A percentile compares a stretch with the other conserved stretches of the same genome.
phyloP scores from a whole-genome alignment of 495 filamentous ascomycete species.

The Gamarada debralockiae region DNA sequence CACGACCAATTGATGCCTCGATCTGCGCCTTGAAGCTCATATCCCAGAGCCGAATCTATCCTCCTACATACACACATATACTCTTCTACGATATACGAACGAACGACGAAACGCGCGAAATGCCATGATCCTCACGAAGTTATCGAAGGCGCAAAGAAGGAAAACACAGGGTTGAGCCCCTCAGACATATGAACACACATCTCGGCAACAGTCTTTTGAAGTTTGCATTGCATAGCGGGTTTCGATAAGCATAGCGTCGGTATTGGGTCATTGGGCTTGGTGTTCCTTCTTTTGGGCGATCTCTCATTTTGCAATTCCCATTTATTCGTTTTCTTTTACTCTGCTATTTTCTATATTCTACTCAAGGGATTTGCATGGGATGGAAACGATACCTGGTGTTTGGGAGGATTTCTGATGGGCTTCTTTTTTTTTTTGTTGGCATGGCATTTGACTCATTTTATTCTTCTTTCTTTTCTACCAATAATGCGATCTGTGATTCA shows the following conservation, averaged over 20 bases:
- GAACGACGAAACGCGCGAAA: constrained; percentile 19
- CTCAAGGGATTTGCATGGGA: constrained; percentile 19
- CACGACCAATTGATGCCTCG: constrained; percentile 42
- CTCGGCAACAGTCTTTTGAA: constrained; percentile 8
- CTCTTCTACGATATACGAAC: constrained; percentile 10
- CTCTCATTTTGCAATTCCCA: neutral
- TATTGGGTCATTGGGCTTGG: constrained; percentile 22
- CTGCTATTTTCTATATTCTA: constrained; percentile 5
- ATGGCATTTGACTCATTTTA: neutral
- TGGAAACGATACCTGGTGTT: constrained; percentile 27
- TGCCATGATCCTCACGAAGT: constrained; percentile 27
- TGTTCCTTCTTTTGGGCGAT: constrained; percentile 11
- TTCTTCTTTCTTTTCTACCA: constrained; percentile 1
- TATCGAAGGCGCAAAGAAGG: constrained; percentile 28
- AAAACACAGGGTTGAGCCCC: constrained; percentile 17
- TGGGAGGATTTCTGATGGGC: constrained; percentile 11
- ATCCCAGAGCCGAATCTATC: neutral
- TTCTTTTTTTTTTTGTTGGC: constrained; percentile 4
- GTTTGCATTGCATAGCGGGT: constrained; percentile 24
- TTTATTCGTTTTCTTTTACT: constrained; percentile 3
- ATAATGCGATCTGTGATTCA: constrained; percentile 22
- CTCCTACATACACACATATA: constrained; percentile 4
- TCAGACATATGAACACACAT: constrained; percentile 15
- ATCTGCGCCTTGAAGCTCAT: constrained; percentile 32
- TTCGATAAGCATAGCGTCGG: constrained; percentile 24